Base-by-base conservation (phyloP, 2,329 filamentous ascomycete species). In the Cordyceps cicadae region DNA sequence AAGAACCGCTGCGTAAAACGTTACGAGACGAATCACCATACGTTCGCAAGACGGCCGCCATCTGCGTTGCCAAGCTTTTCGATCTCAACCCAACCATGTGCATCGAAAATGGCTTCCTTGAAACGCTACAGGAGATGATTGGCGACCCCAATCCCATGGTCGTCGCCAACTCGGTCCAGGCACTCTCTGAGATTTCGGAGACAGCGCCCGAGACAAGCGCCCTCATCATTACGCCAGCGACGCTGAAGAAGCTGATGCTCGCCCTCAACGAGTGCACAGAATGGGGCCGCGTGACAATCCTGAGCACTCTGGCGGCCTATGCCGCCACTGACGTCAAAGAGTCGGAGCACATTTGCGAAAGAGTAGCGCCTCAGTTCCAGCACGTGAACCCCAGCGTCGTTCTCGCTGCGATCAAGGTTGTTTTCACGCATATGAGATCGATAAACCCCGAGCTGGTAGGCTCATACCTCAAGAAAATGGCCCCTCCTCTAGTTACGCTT, bases 101-200 rank as follows among this genome's bases (percentile, higher is more conserved):
- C 71, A 84, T 99, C 61, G 94, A 99, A 71, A 97, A 99, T 68
- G 94, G 94, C 51, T 99, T 99, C 74, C 76, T 99, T 54, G 92
- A 97, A 73, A 91, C 84, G 26, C 77, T 99, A 59, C 93, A 99
- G 74, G 94, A 99, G 75, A 79, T 99, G 79, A 96, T 99, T 66
- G 93, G 91, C 59, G 94, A 99, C 72, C 90, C 94, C 3, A 99
- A 99, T 73, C 94, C 94, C 3, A 99, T 97, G 93, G 94, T 99
- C 4, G 94, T 99, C 62, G 94, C 94, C 64, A 99, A 99, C 77
- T 94, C 91, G 15, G 94, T 99, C 9, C 93, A 92, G 64, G 94
- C 94, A 3, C 81, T 99, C 56, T 87, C 90, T 9, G 94, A 99
- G 72, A 99, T 99, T 70, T 82, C 82, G 67, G 92, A 99, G 72